Conservation (phyloP, 2,329 filamentous ascomycete genomes). For the Colletotrichum scovillei region DNA sequence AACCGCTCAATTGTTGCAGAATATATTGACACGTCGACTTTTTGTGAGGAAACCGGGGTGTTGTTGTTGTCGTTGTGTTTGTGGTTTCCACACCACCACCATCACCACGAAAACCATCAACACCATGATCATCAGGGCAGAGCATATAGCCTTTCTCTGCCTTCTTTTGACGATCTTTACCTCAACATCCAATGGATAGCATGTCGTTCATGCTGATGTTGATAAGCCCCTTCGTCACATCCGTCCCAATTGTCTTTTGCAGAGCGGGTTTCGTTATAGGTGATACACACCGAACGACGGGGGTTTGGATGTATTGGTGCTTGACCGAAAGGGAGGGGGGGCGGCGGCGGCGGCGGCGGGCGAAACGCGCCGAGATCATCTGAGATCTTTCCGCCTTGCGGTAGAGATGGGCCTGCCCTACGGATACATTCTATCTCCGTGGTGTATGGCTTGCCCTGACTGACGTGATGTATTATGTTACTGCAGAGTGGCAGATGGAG, state of each 20-base stretch:
- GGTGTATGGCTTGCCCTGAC: too few species aligned
- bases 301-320: neutral
- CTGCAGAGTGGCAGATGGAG: neutral
- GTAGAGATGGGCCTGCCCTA: neutral
- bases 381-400: slow-evolving; percentile 12
- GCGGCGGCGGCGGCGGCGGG: neutral
- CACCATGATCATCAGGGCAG: neutral
- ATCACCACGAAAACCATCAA: neutral
- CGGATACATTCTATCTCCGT: neutral
- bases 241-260: neutral
- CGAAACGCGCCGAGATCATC: slow-evolving; percentile 5
- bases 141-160: neutral
- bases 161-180: neutral
- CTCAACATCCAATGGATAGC: neutral
- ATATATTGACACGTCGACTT: neutral
- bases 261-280: neutral
- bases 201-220: neutral
- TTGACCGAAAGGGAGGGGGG: neutral
- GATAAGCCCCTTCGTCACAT: neutral
- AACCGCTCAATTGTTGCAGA: neutral
- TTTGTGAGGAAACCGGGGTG: neutral
- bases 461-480: too few species aligned
- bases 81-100: neutral
- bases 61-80: neutral
- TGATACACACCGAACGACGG: slow-evolving; percentile 17